phyloP scores from a whole-genome alignment of 2,329 filamentous ascomycete genomes.

The Pseudocercospora musae region DNA sequence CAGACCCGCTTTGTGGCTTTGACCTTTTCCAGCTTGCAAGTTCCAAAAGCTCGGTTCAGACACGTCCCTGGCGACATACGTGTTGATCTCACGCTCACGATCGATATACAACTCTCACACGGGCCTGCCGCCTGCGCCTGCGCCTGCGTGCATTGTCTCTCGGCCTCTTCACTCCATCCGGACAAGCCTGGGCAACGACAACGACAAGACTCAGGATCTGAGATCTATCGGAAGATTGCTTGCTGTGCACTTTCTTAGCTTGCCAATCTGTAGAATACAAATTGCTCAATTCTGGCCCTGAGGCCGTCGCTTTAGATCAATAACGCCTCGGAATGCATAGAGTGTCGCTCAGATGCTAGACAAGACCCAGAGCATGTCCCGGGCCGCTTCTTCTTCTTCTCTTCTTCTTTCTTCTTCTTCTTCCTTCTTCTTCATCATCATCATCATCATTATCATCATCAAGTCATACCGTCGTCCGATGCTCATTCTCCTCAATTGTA shows the following conservation, averaged over 20 bases:
- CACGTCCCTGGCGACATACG: not conserved
- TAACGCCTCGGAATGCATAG: not conserved
- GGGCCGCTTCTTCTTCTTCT: not conserved
- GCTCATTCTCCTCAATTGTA: conserved; percentile 35
- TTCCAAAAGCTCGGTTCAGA: not conserved
- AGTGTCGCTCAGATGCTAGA: not conserved
- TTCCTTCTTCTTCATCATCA: too few species aligned
- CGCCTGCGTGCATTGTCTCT: too few species aligned
- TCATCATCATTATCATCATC: conserved; percentile 1
- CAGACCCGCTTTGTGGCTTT: not conserved
- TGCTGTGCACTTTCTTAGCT: too few species aligned
- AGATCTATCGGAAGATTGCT: not conserved
- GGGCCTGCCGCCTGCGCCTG: too few species aligned
- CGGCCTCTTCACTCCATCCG: not conserved
- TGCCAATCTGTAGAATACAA: too few species aligned
- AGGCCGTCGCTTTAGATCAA: not conserved
- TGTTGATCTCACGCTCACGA: too few species aligned
- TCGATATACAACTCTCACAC: too few species aligned
- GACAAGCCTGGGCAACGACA: not conserved
- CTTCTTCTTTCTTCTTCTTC: too few species aligned
- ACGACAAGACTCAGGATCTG: not conserved
- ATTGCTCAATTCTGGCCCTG: not conserved
- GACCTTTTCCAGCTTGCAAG: not conserved
- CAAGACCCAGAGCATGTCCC: not conserved
- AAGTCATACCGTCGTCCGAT: not conserved